Evolutionary conservation across 75 land plant species (phyloP).

Genomic region (Gnetum montanum): DNA sequence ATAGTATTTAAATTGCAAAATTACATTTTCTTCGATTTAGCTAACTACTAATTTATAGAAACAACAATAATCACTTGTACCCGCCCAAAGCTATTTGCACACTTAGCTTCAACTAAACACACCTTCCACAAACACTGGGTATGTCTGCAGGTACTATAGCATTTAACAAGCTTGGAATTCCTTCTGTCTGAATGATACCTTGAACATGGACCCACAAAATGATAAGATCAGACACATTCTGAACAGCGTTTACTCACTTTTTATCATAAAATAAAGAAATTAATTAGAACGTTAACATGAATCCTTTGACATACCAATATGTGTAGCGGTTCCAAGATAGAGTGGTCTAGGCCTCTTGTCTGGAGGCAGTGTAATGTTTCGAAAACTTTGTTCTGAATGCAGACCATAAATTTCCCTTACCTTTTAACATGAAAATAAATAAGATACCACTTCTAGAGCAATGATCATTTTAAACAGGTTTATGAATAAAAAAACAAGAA

Average conservation of each 20-base stretch:
- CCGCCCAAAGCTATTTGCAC: too few relatives aligned
- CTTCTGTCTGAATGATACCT: constrained; percentile 82
- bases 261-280: background rate
- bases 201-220: background rate
- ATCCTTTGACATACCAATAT: constrained; percentile 57
- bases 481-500: too few relatives aligned
- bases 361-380: constrained; percentile 53
- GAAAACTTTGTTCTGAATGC: constrained; percentile 39
- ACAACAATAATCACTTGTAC: too few relatives aligned
- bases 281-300: background rate
- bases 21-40: too few relatives aligned
- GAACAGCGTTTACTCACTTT: too few relatives aligned
- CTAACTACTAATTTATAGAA: too few relatives aligned
- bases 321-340: constrained; percentile 79
- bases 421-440: too few relatives aligned
- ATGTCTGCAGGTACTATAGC: constrained; percentile 67
- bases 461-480: too few relatives aligned
- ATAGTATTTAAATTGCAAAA: too few relatives aligned
- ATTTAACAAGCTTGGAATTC: constrained; percentile 81
- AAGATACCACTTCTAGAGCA: too few relatives aligned
- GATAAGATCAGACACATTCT: background rate
- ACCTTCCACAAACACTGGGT: constrained; percentile 45
- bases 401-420: constrained; percentile 82
- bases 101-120: too few relatives aligned
- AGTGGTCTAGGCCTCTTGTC: constrained; percentile 66